These are phyloP conservation scores for Boletus rubroflammeus DNA, from an alignment of 768 basidiomycete species.

Conservation along the genomic window DNA sequence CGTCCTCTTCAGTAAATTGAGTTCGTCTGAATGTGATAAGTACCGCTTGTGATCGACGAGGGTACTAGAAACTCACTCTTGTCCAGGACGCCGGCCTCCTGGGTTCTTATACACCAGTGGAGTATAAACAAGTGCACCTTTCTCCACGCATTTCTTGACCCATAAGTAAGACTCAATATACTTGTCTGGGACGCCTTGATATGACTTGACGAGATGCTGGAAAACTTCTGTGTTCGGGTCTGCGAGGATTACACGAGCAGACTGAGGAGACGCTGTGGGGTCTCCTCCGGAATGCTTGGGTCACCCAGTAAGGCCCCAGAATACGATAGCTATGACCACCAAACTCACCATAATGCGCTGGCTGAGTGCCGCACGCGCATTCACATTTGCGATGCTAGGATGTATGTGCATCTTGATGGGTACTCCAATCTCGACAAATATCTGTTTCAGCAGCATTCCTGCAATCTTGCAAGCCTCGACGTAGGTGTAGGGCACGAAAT, in stretches of 20 bases:
- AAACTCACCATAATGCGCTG: slow-evolving; percentile 64
- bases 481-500: slow-evolving; percentile 78
- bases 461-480: slow-evolving; percentile 84
- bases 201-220: slow-evolving; percentile 65
- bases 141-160: slow-evolving; percentile 82
- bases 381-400: slow-evolving; percentile 74
- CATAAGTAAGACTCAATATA: slow-evolving; percentile 79
- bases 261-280: slow-evolving; percentile 63
- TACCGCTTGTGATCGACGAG: not conserved
- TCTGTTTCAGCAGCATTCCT: slow-evolving; percentile 68
- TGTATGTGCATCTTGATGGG: slow-evolving; percentile 80
- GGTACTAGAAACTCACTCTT: slow-evolving; percentile 53
- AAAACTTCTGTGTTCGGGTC: slow-evolving; percentile 79
- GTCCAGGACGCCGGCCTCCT: slow-evolving; percentile 74
- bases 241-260: slow-evolving; percentile 73
- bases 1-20: slow-evolving; percentile 75
- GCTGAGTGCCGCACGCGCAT: slow-evolving; percentile 61
- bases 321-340: slow-evolving; percentile 1
- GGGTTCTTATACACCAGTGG: slow-evolving; percentile 82
- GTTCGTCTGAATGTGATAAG: slow-evolving; percentile 50
- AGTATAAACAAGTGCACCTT: slow-evolving; percentile 59
- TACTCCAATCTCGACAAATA: slow-evolving; percentile 62
- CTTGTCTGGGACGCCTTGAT: slow-evolving; percentile 66
- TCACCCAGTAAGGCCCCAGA: not conserved
- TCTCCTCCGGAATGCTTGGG: slow-evolving; percentile 77